phyloP scores from a whole-genome alignment of 306 rosid species.

The Lupinus albus region DNA sequence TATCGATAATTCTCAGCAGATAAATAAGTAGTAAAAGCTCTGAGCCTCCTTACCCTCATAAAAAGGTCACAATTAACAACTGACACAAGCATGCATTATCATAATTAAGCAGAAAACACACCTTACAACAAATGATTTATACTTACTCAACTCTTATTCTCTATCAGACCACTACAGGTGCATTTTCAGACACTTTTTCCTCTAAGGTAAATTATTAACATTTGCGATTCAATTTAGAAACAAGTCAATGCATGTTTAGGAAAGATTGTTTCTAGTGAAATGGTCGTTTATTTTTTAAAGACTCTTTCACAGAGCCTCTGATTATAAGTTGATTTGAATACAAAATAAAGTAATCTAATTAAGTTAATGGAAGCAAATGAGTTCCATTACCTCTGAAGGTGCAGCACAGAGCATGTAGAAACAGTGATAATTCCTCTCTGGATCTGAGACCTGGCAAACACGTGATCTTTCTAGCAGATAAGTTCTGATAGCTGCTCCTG shows the following conservation, averaged over 20 bases:
- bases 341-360: no score
- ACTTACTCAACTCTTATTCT: neutral
- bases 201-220: constrained; percentile 18
- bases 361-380: no score
- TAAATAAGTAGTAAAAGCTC: neutral
- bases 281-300: no score
- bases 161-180: neutral
- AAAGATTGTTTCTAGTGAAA: no score
- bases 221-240: constrained; percentile 25
- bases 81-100: neutral
- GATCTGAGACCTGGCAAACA: constrained; percentile 85
- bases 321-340: no score
- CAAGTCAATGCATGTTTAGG: neutral
- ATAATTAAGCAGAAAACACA: constrained; percentile 1
- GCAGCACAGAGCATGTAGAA: constrained; percentile 94
- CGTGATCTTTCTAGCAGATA: constrained; percentile 90
- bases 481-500: constrained; percentile 90
- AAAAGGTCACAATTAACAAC: neutral
- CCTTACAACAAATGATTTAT: neutral
- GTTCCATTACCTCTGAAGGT: constrained; percentile 67
- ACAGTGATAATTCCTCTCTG: constrained; percentile 91
- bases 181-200: neutral
- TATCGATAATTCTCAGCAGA: constrained; percentile 17
- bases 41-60: constrained; percentile 6
- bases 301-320: no score